phyloP scores from a whole-genome alignment of 2,329 filamentous ascomycete species.

The Torrubiella hemipterigena region DNA sequence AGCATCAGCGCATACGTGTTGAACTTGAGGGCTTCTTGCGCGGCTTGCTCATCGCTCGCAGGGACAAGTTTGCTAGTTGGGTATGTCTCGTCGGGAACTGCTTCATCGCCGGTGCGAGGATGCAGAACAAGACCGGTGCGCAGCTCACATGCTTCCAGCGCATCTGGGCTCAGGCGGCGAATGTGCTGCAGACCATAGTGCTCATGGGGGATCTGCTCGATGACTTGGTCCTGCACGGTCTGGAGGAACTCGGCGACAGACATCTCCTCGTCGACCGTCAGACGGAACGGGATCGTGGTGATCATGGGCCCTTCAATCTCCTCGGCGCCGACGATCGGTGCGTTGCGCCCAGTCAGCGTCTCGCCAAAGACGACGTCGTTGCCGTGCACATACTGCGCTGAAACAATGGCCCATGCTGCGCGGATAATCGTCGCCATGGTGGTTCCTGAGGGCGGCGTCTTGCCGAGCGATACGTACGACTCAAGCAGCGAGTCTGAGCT shows the following conservation, averaged over 20 bases:
- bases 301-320: slow-evolving; percentile 12
- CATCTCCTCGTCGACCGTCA: slow-evolving; percentile 22
- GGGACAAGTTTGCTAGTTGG: slow-evolving; percentile 42
- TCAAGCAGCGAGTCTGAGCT: background rate
- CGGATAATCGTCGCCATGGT: slow-evolving; percentile 12
- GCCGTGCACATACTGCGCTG: slow-evolving; percentile 21
- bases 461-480: background rate
- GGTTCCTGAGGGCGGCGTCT: slow-evolving; percentile 14
- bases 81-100: slow-evolving; percentile 14
- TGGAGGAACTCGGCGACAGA: slow-evolving; percentile 40
- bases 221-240: slow-evolving; percentile 41
- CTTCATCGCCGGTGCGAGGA: slow-evolving; percentile 22
- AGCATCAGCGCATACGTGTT: slow-evolving; percentile 53
- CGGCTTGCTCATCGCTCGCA: slow-evolving; percentile 42
- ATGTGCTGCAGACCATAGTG: slow-evolving; percentile 51
- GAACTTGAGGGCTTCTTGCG: slow-evolving; percentile 46
- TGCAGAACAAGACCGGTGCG: slow-evolving; percentile 44
- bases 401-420: slow-evolving; percentile 19
- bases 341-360: slow-evolving; percentile 10
- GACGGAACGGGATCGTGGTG: slow-evolving; percentile 10
- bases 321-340: slow-evolving; percentile 9
- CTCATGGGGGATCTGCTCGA: slow-evolving; percentile 50
- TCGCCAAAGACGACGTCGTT: slow-evolving; percentile 18
- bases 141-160: slow-evolving; percentile 14
- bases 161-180: slow-evolving; percentile 31